Conservation (phyloP, 495 filamentous ascomycete species). For the Hypoxylon rickii region DNA sequence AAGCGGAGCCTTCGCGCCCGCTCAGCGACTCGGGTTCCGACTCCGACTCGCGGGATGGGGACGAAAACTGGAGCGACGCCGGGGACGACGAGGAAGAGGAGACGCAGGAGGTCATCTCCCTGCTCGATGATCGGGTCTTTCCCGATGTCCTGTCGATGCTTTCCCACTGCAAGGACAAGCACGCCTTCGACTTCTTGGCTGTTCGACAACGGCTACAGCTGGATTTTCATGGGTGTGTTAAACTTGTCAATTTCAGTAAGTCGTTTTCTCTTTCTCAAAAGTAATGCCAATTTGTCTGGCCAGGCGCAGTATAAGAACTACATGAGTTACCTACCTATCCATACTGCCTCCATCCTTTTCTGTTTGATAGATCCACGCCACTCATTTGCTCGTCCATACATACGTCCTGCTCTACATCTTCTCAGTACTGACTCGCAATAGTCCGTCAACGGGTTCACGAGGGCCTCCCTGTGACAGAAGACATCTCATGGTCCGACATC, state of each 20-base stretch:
- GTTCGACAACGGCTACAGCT: slow-evolving; percentile 67
- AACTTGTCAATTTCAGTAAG: slow-evolving; percentile 78
- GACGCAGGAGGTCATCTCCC: slow-evolving; percentile 63
- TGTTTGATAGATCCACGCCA: no score
- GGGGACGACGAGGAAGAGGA: slow-evolving; percentile 65
- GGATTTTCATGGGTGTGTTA: slow-evolving; percentile 82
- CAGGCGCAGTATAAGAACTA: no score
- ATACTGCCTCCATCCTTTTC: no score
- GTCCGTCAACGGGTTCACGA: slow-evolving; percentile 50
- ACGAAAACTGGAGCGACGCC: slow-evolving; percentile 82
- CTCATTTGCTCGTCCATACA: neutral
- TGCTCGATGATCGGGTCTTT: slow-evolving; percentile 72
- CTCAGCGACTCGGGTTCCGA: slow-evolving; percentile 28
- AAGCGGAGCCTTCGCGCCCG: slow-evolving; percentile 7
- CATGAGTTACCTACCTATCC: no score
- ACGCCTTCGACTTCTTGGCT: slow-evolving; percentile 74
- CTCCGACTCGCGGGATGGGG: slow-evolving; percentile 45
- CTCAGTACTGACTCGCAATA: slow-evolving; percentile 20
- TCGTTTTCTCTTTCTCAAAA: slow-evolving; percentile 12
- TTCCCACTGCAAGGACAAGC: slow-evolving; percentile 68
- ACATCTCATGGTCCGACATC: slow-evolving; percentile 63
- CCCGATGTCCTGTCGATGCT: slow-evolving; percentile 69
- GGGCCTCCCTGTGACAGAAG: slow-evolving; percentile 54
- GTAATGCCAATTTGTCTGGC: no score
- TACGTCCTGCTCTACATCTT: neutral